Base-by-base conservation (phyloP, 768 basidiomycete genomes). In the Russula compacta region DNA sequence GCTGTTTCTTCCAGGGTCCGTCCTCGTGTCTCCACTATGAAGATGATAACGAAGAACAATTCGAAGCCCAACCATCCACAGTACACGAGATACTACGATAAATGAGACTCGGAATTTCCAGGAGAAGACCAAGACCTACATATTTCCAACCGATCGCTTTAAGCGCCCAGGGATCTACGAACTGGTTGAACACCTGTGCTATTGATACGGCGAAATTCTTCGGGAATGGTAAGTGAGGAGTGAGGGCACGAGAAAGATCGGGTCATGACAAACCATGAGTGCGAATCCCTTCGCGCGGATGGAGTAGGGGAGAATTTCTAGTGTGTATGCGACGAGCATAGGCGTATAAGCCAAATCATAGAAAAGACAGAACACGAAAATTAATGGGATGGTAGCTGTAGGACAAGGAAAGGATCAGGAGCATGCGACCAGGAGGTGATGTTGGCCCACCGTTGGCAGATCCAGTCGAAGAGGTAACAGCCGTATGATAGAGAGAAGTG, bases 241-340 rank as follows among this genome's bases (percentile, higher is more conserved):
- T 46, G 24, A 38, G 5, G 4, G 19, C 29, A 9, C 5, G 24
- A 48, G 33, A n/a, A 6, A 66, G 55, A 19, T 24, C 21, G 48
- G 53, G 29, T 19, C 10, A 19, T 17, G 21, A 69, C 77, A 15
- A 60, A 84, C 85, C 84, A 90, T 88, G 39, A 88, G 69, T 7
- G 87, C 84, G 63, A 89, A 85, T 0, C 89, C 89, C 67, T 84
- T 89, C 10, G 90, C 90, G 54, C 92, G 84, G 60, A 92, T 84
- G 60, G 76, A 78, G 72, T 83, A 90, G 0, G 90, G 91, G 4
- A 93, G 72, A 64, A 94, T 92, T 70, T 94, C 92, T 59, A 92
- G 75, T 6, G 79, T 78, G 70, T 82, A 85, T 0, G 78, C 68
- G 35, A 82, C 71, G 29, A 87, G 74, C 73, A 92, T 79, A 5